Conservation (phyloP, 352 stramenopile genomes). For the Phytopythium aichiense region DNA sequence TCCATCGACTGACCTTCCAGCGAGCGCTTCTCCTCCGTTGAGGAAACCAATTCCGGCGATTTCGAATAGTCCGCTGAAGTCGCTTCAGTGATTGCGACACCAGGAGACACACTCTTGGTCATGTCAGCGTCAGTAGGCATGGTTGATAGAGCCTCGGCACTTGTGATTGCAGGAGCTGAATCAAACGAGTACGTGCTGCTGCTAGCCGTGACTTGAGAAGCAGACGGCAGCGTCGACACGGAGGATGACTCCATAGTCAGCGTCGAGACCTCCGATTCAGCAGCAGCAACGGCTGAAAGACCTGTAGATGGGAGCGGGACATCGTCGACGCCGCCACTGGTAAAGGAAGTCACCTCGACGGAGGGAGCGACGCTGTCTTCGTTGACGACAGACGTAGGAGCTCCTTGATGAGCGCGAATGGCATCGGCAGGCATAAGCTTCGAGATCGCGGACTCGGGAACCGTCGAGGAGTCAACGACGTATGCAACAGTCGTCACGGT, state of each 20-base stretch:
- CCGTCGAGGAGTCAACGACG: neutral
- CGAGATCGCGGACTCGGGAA: neutral
- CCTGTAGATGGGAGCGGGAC: neutral
- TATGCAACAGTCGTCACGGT: neutral
- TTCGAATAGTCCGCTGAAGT: neutral
- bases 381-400: neutral
- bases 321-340: neutral
- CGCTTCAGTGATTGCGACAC: neutral
- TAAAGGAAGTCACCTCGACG: neutral
- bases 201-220: neutral
- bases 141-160: no score
- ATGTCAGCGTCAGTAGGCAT: neutral
- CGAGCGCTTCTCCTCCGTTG: neutral
- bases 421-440: neutral
- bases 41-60: neutral
- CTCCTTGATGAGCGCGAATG: neutral
- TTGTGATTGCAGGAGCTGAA: neutral
- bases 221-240: neutral
- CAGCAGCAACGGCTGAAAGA: neutral
- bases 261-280: neutral
- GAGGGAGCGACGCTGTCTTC: neutral
- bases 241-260: neutral
- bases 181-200: neutral
- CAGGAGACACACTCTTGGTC: neutral
- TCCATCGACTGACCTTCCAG: neutral